These are phyloP conservation scores for Hirsutella minnesotensis DNA, from an alignment of 2,329 filamentous ascomycete genomes.

Conservation along the genomic window DNA sequence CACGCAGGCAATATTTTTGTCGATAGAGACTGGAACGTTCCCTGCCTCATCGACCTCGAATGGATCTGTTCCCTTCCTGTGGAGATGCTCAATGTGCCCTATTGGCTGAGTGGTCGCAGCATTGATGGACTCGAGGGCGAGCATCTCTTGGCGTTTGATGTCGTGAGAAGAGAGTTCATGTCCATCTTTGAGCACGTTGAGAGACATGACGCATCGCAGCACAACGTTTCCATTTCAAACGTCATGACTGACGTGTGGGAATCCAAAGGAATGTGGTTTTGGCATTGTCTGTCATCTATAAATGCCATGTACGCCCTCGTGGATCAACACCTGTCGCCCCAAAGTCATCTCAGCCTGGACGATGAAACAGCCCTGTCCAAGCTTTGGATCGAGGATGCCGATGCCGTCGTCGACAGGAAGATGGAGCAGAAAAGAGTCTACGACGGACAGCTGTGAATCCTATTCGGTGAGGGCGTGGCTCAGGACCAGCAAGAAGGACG, in stretches of 20 bases:
- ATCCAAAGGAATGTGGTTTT: not conserved
- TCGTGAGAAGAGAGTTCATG: not conserved
- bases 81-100: slow-evolving; percentile 9
- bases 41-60: slow-evolving; percentile 19
- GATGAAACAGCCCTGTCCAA: not conserved
- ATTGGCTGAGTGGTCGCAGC: slow-evolving; percentile 9
- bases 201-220: not conserved
- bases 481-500: too few relatives aligned
- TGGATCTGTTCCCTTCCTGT: slow-evolving; percentile 17
- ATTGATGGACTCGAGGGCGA: slow-evolving; percentile 6
- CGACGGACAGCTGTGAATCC: too few relatives aligned
- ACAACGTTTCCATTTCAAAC: not conserved
- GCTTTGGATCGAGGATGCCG: not conserved
- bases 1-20: slow-evolving; percentile 23
- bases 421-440: too few relatives aligned
- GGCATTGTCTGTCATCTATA: not conserved
- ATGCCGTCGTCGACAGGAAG: not conserved
- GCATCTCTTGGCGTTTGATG: not conserved
- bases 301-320: not conserved
- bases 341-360: not conserved
- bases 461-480: too few relatives aligned
- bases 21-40: slow-evolving; percentile 22
- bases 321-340: not conserved
- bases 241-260: not conserved
- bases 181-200: not conserved